phyloP scores from a whole-genome alignment of 2,329 filamentous ascomycete species.

The Lasiodiplodia theobromae region DNA sequence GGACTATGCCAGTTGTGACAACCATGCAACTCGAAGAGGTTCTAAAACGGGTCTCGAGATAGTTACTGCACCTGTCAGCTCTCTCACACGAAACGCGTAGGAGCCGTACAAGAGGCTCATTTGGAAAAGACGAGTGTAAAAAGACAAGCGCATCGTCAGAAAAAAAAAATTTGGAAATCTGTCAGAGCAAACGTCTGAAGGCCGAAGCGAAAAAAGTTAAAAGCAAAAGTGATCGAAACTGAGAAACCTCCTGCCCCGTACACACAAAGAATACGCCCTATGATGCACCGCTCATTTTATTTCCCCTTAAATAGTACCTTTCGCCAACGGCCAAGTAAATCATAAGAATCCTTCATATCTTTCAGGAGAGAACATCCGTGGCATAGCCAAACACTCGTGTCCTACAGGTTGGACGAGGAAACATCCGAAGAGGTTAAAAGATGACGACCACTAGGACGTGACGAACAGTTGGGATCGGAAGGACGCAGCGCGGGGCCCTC shows the following conservation, averaged over 20 bases:
- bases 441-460: not conserved
- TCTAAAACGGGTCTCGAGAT: not conserved
- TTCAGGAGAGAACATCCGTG: not conserved
- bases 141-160: not conserved
- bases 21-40: not conserved
- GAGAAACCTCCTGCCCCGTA: not conserved
- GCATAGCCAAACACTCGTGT: constrained; percentile 6
- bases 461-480: not conserved
- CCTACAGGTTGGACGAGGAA: not conserved
- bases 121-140: not conserved
- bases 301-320: not conserved
- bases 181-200: not conserved
- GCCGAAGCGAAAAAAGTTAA: not conserved
- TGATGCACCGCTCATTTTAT: constrained; percentile 16
- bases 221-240: not conserved
- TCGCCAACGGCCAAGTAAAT: not conserved
- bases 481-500: not conserved
- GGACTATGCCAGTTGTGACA: not conserved
- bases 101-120: not conserved
- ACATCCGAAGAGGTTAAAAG: not conserved
- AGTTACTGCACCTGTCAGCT: not conserved
- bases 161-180: not conserved
- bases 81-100: not conserved
- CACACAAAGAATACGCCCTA: constrained; percentile 15
- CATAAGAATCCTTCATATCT: not conserved